Base-by-base conservation (phyloP, 352 stramenopile genomes). In the Phytophthora syringae region DNA sequence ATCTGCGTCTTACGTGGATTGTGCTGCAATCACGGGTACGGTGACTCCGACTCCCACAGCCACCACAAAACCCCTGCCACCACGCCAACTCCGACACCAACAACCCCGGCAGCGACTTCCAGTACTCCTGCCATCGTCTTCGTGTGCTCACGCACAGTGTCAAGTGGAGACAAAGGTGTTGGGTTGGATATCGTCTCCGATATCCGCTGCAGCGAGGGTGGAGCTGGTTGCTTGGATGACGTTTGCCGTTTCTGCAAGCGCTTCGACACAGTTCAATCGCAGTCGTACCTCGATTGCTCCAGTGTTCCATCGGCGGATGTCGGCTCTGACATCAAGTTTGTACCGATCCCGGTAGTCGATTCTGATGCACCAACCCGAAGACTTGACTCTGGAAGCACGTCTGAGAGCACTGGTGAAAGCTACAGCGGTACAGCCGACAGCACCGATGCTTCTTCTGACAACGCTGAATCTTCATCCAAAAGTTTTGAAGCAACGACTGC, bases 101-200 rank as follows among this genome's bases (percentile, higher is more conserved):
- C 62, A 27, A 27, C 49, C 5, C 20, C 48, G 37, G 32, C 52
- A 5, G 13, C 21, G 34, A 58, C 22, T 20, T 69, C 1, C 30
- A 40, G 16, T 34, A 78, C 60, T 36, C 56, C 60, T 51, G 52
- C 54, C 4, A 62, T 73, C 37, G 24, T 54, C 3, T 69, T 73
- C 22, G 20, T 50, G 7, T 66, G 72, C 28, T 56, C 24, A 13
- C 60, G 62, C 12, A 60, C 64, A n/a, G 50, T 74, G 11, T 74
- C 71, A 3, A 63, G 59, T 25, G 71, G 74, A 7, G 71, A 76
- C 27, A 65, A 72, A 36, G 52, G 44, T 20, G 76, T 72, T 13
- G 78, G 78, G 12, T 60, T 86, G 13, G 56, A 78, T 10, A 58
- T 79, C 53, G 63, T 80, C 7, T 77, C 57, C 1, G 74, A 86